These are phyloP conservation scores for Flaveria linearis DNA, from an alignment of 129 eudicot genomes.

Conservation along the genomic window DNA sequence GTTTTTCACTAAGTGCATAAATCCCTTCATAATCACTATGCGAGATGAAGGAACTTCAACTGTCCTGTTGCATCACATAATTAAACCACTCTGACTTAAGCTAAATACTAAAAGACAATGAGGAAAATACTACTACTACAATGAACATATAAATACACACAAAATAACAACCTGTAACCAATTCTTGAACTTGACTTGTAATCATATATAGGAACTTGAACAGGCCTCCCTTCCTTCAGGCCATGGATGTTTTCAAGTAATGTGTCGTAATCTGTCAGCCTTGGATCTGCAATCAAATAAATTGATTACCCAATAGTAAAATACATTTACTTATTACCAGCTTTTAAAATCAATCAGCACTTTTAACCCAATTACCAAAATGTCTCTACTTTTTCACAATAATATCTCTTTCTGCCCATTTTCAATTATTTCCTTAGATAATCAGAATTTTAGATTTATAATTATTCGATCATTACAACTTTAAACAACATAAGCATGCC, in stretches of 20 bases:
- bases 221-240: conserved; percentile 77
- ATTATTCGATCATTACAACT: neutral
- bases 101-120: neutral
- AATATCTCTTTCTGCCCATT: neutral
- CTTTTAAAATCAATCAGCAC: neutral
- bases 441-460: neutral
- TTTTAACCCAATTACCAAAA: neutral
- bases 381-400: neutral
- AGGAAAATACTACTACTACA: neutral
- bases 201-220: conserved; percentile 91
- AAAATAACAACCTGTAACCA: conserved; percentile 71
- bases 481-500: neutral
- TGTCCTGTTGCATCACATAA: conserved; percentile 50
- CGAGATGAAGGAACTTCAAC: conserved; percentile 87
- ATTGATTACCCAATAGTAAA: neutral
- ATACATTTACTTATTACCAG: conserved; percentile 4
- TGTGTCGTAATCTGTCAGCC: conserved; percentile 92
- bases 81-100: conserved; percentile 11
- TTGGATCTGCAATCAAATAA: conserved; percentile 68
- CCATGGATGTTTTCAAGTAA: conserved; percentile 84
- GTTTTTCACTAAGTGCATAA: conserved; percentile 91
- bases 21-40: conserved; percentile 85
- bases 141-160: neutral
- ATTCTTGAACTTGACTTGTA: conserved; percentile 88
- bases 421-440: neutral